phyloP scores from a whole-genome alignment of 345 rosid species.

The Aegle marmelos region DNA sequence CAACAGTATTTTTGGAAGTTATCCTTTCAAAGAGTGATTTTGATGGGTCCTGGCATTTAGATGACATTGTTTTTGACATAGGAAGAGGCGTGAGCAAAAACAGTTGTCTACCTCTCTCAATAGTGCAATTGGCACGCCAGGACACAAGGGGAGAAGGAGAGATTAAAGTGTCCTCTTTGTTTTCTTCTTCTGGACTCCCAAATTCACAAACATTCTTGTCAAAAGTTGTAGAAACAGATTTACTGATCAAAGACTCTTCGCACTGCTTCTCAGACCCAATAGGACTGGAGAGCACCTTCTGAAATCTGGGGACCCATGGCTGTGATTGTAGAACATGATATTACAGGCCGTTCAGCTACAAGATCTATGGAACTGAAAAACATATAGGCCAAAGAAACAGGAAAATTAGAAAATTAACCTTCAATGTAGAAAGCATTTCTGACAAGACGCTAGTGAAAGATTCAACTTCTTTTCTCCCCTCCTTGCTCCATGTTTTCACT shows the following conservation, averaged over 20 bases:
- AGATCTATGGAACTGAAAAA: background rate
- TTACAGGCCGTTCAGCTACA: background rate
- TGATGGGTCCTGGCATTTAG: conserved; percentile 38
- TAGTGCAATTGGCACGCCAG: conserved; percentile 66
- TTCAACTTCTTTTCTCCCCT: conserved; percentile 59
- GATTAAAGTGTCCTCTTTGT: conserved; percentile 43
- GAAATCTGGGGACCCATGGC: conserved; percentile 84
- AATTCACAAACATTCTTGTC: conserved; percentile 37
- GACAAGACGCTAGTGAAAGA: conserved; percentile 54
- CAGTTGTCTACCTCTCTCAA: conserved; percentile 68
- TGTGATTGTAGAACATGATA: conserved; percentile 34
- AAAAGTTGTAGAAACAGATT: conserved; percentile 20
- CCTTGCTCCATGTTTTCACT: conserved; percentile 33
- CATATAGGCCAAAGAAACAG: background rate
- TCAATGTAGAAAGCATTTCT: conserved; percentile 54
- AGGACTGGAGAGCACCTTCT: conserved; percentile 32
- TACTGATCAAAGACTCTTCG: conserved; percentile 22
- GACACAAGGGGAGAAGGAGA: conserved; percentile 95
- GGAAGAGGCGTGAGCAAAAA: conserved; percentile 86
- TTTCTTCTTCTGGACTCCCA: conserved; percentile 65
- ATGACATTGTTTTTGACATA: conserved; percentile 47
- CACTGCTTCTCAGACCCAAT: conserved; percentile 22
- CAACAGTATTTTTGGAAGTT: conserved; percentile 23
- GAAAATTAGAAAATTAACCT: conserved; percentile 40
- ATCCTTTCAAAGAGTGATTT: conserved; percentile 35